Percentiles rank a stretch among this genome's conserved stretches.
Conservation (phyloP, 495 filamentous ascomycete species). For the Annulohypoxylon moriforme region DNA sequence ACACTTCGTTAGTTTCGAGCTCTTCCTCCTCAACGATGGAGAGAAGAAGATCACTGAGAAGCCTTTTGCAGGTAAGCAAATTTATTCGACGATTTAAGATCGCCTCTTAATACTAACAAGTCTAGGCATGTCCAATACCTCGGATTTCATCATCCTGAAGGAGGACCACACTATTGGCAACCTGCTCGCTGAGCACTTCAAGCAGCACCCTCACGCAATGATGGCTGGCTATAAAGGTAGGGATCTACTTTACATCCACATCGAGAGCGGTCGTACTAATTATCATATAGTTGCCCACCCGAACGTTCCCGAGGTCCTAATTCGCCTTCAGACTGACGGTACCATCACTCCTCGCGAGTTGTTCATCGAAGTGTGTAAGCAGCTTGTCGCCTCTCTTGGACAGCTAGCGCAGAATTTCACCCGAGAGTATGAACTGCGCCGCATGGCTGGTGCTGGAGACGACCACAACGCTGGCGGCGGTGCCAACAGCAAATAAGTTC, state of each 20-base stretch:
- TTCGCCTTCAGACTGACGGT: conserved; percentile 94
- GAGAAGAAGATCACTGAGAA: conserved; percentile 93
- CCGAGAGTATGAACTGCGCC: conserved; percentile 92
- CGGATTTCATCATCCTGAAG: conserved; percentile 93
- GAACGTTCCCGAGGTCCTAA: conserved; percentile 82
- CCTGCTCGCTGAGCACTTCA: conserved; percentile 81
- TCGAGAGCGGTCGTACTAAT: conserved; percentile 5
- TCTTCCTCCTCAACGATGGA: conserved; percentile 79
- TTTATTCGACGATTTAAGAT: background rate
- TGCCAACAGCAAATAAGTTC: conserved; percentile 20
- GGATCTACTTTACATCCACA: conserved; percentile 16
- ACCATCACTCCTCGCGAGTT: conserved; percentile 86
- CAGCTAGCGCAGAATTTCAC: conserved; percentile 87
- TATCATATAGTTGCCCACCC: conserved; percentile 76
- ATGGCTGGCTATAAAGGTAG: conserved; percentile 90
- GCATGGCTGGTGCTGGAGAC: conserved; percentile 77
- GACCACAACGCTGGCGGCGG: conserved; percentile 42
- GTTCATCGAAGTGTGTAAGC: conserved; percentile 78
- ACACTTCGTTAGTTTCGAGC: conserved; percentile 76
- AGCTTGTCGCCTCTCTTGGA: conserved; percentile 79
- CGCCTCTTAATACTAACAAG: conserved; percentile 26
- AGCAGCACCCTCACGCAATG: conserved; percentile 79
- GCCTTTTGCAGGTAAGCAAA: conserved; percentile 80
- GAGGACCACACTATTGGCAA: conserved; percentile 98
- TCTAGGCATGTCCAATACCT: conserved; percentile 78